Evolutionary conservation across 202 grass and related monocot species (phyloP), one percentile per base, ranked within the genome.

Genomic region (Carex arenaria): DNA sequence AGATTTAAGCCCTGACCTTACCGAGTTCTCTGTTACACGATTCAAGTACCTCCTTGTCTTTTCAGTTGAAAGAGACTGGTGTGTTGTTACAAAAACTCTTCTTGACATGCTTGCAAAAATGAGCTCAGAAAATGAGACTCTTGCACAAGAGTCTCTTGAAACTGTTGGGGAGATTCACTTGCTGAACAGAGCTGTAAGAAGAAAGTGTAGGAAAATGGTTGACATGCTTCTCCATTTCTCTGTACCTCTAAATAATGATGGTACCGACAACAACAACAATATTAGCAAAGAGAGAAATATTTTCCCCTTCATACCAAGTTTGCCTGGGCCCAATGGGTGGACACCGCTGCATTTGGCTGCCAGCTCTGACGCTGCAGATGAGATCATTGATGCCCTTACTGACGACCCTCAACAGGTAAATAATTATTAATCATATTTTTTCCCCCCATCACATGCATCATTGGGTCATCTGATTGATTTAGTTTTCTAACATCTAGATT

Each of bases 171-270:
- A 99, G 54, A 89, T 92, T 79, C 85, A 94, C 73, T 86, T 99
- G 23, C 84, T 96, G 67, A 94, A 96, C 83, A 93, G 89, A 90
- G 93, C 96, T 80, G 96, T 99, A 49, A 95, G 94, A 87, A 92
- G 91, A 80, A 99, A 92, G 69, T 92, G 93, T 79, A 85, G 87
- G 19, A 64, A 62, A 83, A 99, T 99, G 96, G 89, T 94, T 38
- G 91, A 89, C 73, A 89, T 95, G 78, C 93, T 98, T 62, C 56
- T 98, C 14, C 60, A 90, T 56, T 98, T 88, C 51, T 82, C 85
- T 12, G 93, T 96, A 43, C 42, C 66, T 51, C 83, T 80, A 64
- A 90, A 85, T 85, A 77, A 92, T 85, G 86, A 90, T 86, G 83
- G 83, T 67, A 51, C 38, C 18, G 19, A 53, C 17, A 57, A 69